Percentiles rank a stretch among this genome's conserved stretches.
These are phyloP conservation scores for Aspergillus proliferans DNA, from an alignment of 2,329 filamentous ascomycete species.

Conservation along the genomic window DNA sequence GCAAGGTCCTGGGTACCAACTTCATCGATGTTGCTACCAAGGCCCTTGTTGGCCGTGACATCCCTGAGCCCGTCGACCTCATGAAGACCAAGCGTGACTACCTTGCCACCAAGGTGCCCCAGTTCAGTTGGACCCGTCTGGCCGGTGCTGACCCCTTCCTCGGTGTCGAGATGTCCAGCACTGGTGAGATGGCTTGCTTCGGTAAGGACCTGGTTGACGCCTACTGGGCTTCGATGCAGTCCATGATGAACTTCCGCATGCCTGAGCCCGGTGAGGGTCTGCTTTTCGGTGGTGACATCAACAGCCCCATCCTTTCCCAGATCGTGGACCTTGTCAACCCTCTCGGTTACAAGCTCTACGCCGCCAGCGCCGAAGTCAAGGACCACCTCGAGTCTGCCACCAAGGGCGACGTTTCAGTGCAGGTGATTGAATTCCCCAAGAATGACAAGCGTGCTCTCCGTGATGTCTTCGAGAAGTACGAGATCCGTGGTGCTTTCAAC, in stretches of 20 bases:
- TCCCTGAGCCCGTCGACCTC: slow-evolving; percentile 77
- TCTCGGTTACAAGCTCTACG: slow-evolving; percentile 90
- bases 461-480: slow-evolving; percentile 93
- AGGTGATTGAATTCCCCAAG: slow-evolving; percentile 95
- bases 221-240: slow-evolving; percentile 95
- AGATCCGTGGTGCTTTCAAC: slow-evolving; percentile 95
- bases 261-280: slow-evolving; percentile 92
- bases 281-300: slow-evolving; percentile 80
- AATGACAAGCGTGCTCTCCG: slow-evolving; percentile 91
- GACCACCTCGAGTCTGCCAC: slow-evolving; percentile 66
- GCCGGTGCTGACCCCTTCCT: slow-evolving; percentile 96
- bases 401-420: slow-evolving; percentile 64
- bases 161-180: slow-evolving; percentile 94
- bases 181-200: slow-evolving; percentile 98
- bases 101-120: slow-evolving; percentile 92
- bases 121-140: slow-evolving; percentile 98
- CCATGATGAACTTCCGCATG: slow-evolving; percentile 98
- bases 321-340: slow-evolving; percentile 83
- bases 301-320: slow-evolving; percentile 62
- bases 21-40: slow-evolving; percentile 95
- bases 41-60: slow-evolving; percentile 76
- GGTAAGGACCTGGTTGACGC: slow-evolving; percentile 92
- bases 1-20: slow-evolving; percentile 92
- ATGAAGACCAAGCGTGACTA: slow-evolving; percentile 89
- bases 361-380: slow-evolving; percentile 77